phyloP scores from a whole-genome alignment of 2,329 filamentous ascomycete species.

The Xylariales sp. region DNA sequence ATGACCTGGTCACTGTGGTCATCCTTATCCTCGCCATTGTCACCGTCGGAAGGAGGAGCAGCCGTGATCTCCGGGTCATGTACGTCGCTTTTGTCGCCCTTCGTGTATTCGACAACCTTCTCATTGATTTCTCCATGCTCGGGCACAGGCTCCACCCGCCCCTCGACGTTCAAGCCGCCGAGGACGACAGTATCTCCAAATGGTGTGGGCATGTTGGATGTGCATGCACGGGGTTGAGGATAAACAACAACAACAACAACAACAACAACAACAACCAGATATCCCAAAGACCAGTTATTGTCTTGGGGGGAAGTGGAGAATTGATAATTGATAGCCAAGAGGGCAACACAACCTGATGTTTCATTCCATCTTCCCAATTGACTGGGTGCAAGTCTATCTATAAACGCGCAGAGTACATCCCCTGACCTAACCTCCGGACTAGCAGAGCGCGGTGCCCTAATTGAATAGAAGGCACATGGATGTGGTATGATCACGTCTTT shows the following conservation, averaged over 20 bases:
- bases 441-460: too few relatives aligned
- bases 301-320: too few relatives aligned
- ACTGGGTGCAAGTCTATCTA: too few relatives aligned
- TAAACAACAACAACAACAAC: neutral
- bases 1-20: constrained; percentile 32
- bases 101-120: constrained; percentile 16
- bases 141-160: constrained; percentile 22
- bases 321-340: too few relatives aligned
- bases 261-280: too few relatives aligned
- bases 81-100: constrained; percentile 8
- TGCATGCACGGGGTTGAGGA: neutral
- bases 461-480: too few relatives aligned
- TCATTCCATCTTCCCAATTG: too few relatives aligned
- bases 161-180: constrained; percentile 23
- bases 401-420: too few relatives aligned
- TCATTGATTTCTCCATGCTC: constrained; percentile 24
- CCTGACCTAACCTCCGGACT: too few relatives aligned
- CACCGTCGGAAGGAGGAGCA: constrained; percentile 10
- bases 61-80: constrained; percentile 17
- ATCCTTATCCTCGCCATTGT: constrained; percentile 24
- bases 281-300: too few relatives aligned
- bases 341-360: too few relatives aligned
- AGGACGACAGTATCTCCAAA: constrained; percentile 11
- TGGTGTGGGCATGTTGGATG: neutral
- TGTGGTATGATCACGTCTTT: too few relatives aligned